Evolutionary conservation across 805 yeast species (phyloP), one percentile per base, ranked within the genome.

Genomic region (Wickerhamomyces tratensis): DNA sequence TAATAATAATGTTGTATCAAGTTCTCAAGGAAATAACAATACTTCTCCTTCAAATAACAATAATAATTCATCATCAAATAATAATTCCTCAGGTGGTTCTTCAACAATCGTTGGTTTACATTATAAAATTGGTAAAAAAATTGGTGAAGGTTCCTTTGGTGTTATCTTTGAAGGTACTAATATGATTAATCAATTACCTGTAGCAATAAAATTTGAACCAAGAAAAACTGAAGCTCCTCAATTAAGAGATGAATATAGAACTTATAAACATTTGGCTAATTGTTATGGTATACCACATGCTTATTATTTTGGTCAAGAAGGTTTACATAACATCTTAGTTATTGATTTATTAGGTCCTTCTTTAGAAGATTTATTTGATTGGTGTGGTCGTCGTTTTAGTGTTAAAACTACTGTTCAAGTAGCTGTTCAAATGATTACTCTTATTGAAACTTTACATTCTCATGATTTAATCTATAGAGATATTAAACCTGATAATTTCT

Each of bases 121-220:
- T 59, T 85, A 81, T 62, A 82, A 81, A 50, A 76, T 83, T 44
- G 93, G 91, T 9, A 82, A 83, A 55, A 85, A 85, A 61, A 85
- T 85, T 42, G 94, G 94, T 34, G 93, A 85, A 58, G 94, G 94
- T 3, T 83, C 93, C 0, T 85, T 85, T 66, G 94, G 94, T 33
- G 83, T 84, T 8, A 80, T 85, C 41, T 85, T 84, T 60, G 88
- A 84, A 64, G 94, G 94, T 36, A 75, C 78, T 43, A 86, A 85
- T 56, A 64, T 85, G 47, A 65, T 84, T 46, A 75, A 82, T 48
- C 77, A 79, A 39, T 50, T 57, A 5, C 69, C 66, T 4, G 91
- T 84, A 31, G 93, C 89, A 5, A 82, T 84, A 56, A 84, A 84
- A 60, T 84, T 84, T 57, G 94, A 83, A 59, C 85, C 87, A 26